Base-by-base conservation (phyloP, 371 early-diverging fungal genomes). In the Dipsacomyces acuminosporus region DNA sequence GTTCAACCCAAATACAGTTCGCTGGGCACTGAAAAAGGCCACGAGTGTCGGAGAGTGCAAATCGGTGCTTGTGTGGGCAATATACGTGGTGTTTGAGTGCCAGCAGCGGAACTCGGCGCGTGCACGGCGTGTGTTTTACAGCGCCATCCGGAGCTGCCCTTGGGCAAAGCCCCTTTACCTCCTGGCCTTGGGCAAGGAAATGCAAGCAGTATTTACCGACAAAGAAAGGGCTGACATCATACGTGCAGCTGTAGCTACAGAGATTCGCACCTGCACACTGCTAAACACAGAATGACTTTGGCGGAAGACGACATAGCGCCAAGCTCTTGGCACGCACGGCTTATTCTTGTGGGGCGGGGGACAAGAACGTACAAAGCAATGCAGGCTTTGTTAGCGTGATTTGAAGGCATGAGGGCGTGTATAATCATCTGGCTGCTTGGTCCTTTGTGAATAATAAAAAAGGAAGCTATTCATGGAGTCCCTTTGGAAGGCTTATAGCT, bases 161-260 rank as follows among this genome's bases (percentile, higher is more conserved):
- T 64, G 65, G 65, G 41, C 42, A 0, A 64, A 64, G 44, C 43
- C 43, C 8, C 33, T 64, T 36, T 64, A 59, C 18, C n/a, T 64
- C 45, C 3, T 45, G 41, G 51, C 52, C 7, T 13, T 54, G 17
- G 55, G 48, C 15, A 40, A 30, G 22, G 11, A 35, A 41, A 9
- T 35, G 45, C 9, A 21, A 11, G 11, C 30, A 11, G 30, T 11
- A 11, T 64, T 58, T 35, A 22, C 35, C 0, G 18, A 1, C 0
- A 34, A 21, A 1, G 64, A 64, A 23, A 46, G 42, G 25, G 20
- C 20, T 4, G 51, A 34, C 14, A 2, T 64, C 19, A 14, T 59
- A 24, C 50, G 47, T 1, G 54, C 54, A 9, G 41, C 59, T 49
- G 59, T 58, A 15, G 41, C 26, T 6, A 25, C 50, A 21, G 55